A percentile compares a stretch with the other conserved stretches of the same genome.
These are phyloP conservation scores for Zelonia costaricensis DNA, from an alignment of 208 protist genomes.

Conservation along the genomic window DNA sequence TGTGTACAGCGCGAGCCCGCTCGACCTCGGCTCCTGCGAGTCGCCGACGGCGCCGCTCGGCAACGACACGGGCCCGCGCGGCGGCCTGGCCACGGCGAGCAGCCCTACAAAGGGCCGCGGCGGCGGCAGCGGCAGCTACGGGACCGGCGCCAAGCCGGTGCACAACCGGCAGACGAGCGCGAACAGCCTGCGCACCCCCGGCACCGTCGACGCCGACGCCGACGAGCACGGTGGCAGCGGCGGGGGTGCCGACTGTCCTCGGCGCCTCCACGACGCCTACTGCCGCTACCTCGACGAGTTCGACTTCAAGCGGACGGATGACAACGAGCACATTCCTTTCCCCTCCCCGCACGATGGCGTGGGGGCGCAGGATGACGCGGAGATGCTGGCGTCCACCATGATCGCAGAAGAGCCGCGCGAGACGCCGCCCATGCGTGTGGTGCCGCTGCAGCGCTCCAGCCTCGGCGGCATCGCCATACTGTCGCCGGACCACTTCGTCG, in stretches of 20 bases:
- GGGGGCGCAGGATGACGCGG: constrained; percentile 28
- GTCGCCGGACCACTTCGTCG: constrained; percentile 14
- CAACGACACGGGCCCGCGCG: not conserved
- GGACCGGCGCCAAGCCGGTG: not conserved
- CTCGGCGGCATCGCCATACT: constrained; percentile 29
- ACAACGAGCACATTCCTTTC: constrained; percentile 12
- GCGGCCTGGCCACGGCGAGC: not conserved
- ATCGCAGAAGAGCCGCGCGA: constrained; percentile 13
- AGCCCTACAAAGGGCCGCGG: not conserved
- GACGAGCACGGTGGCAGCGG: constrained; percentile 1
- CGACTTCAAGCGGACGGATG: constrained; percentile 13
- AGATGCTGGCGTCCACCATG: constrained; percentile 16
- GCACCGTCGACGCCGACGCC: constrained; percentile 3
- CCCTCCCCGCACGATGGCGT: constrained; percentile 48
- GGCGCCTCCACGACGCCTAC: constrained; percentile 19
- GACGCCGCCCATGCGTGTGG: constrained; percentile 10
- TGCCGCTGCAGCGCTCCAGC: constrained; percentile 18
- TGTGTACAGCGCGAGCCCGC: not conserved
- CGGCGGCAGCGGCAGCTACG: not conserved
- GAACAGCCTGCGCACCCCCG: constrained; percentile 2
- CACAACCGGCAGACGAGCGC: not conserved
- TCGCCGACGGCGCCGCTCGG: not conserved
- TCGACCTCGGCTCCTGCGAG: not conserved
- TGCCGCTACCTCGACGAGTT: constrained; percentile 26
- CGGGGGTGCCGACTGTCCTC: too few species aligned